Evolutionary conservation across 257 asterid species (phyloP).

Genomic region (Solanum acaule): DNA sequence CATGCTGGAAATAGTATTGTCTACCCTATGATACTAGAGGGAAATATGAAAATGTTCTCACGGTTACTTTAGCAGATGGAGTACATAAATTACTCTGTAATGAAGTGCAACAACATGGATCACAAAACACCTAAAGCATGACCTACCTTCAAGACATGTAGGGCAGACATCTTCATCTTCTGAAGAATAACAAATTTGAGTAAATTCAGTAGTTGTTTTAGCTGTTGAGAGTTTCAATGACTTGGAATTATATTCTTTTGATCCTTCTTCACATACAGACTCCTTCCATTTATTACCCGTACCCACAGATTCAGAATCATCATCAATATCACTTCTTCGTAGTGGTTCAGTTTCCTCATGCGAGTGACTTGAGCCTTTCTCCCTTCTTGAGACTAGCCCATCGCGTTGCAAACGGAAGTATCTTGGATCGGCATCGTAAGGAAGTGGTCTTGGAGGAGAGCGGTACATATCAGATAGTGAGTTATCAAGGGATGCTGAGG

Average conservation of each 20-base stretch:
- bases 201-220: slow-evolving; percentile 39
- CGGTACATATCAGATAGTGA: slow-evolving; percentile 75
- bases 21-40: background rate
- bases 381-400: slow-evolving; percentile 68
- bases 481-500: slow-evolving; percentile 53
- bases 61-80: background rate
- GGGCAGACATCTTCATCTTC: slow-evolving; percentile 98
- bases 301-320: slow-evolving; percentile 43
- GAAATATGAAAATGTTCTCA: background rate
- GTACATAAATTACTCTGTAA: background rate
- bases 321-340: slow-evolving; percentile 53
- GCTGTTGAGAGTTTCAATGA: slow-evolving; percentile 37
- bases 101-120: background rate
- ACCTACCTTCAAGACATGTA: slow-evolving; percentile 90
- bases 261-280: slow-evolving; percentile 42
- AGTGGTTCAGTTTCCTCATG: slow-evolving; percentile 77
- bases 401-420: slow-evolving; percentile 55
- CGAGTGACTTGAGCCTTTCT: slow-evolving; percentile 71
- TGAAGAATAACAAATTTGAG: slow-evolving; percentile 55
- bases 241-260: slow-evolving; percentile 47
- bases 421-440: slow-evolving; percentile 82
- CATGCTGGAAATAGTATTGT: background rate
- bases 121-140: background rate
- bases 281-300: slow-evolving; percentile 54
- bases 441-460: slow-evolving; percentile 92